Evolutionary conservation across 2,329 filamentous ascomycete species (phyloP), one percentile per base, ranked within the genome.

Genomic region (Verticillium alfalfae): DNA sequence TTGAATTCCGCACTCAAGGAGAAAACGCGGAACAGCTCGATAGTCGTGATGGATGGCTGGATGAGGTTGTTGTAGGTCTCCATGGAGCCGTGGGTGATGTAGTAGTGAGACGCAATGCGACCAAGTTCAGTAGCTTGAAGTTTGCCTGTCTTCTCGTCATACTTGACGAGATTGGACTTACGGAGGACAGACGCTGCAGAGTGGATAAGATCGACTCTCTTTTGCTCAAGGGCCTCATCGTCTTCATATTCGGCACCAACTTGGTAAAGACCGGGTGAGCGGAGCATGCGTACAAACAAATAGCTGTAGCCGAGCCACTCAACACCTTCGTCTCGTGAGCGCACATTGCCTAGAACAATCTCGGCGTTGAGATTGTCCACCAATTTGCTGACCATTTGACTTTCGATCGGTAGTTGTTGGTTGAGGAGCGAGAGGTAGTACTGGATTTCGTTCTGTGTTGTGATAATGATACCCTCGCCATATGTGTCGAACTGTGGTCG

Each of bases 251-350:
- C 96, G 12, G 93, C 88, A 5, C 95, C 95, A 58, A 99, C 95
- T 71, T 95, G 94, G 73, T 99, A 99, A 13, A 99, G 79, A 0
- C 92, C 94, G 39, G 95, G 95, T 2, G 94, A 97, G 36, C 95
- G 89, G 65, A 99, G 84, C 95, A 99, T 99, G 58, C 95, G 91
- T 60, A 99, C 92, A 71, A 97, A 99, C 18, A 99, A 86, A 74
- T 99, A 99, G 0, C 94, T 97, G 75, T 99, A 99, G 13, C 95
- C 94, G 38, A 99, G 85, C 95, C 95, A 99, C 72, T 99, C 93
- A n/a, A 99, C 95, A 68, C 91, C 95, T 72, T 99, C 95, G 67
- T 99, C 94, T 63, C 96, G 88, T 64, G 83, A 93, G 61, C 94
- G 88, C 34, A 99, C 86, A 70, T 97, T 99, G 59, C 95, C 95